A percentile compares a stretch with the other conserved stretches of the same genome.
Conservation (phyloP, 257 asterid genomes). For the Plantago elongata region DNA sequence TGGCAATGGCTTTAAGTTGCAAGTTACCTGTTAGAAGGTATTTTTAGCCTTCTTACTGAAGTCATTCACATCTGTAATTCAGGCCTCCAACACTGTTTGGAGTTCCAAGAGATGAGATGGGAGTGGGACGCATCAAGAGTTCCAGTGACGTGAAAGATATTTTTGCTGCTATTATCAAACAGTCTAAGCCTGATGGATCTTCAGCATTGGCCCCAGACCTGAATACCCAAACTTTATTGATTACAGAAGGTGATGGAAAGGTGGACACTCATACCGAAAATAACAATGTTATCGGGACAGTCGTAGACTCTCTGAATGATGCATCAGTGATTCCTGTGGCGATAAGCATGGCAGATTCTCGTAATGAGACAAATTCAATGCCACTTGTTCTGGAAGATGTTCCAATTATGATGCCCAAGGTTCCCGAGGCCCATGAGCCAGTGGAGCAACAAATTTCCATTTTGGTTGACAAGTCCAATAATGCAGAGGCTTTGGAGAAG, state of each 20-base stretch:
- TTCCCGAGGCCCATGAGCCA: constrained; percentile 26
- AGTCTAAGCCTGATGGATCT: constrained; percentile 40
- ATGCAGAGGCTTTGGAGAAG: constrained; percentile 31
- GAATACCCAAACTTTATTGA: constrained; percentile 32
- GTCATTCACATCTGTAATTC: constrained; percentile 16
- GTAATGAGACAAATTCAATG: constrained; percentile 26
- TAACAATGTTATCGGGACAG: constrained; percentile 19
- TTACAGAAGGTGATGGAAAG: constrained; percentile 36
- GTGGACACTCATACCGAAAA: constrained; percentile 31
- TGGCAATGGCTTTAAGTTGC: too few species aligned
- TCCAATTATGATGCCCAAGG: constrained; percentile 9
- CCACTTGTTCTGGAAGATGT: constrained; percentile 27
- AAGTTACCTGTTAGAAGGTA: background rate
- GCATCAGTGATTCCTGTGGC: constrained; percentile 24
- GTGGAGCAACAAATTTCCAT: constrained; percentile 25
- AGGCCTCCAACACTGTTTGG: constrained; percentile 89
- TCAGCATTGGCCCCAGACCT: constrained; percentile 43
- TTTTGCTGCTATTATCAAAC: constrained; percentile 85
- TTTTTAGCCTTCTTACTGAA: background rate
- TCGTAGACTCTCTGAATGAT: constrained; percentile 28
- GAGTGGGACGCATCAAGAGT: constrained; percentile 85
- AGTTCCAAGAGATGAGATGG: constrained; percentile 95
- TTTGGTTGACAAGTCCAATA: constrained; percentile 20
- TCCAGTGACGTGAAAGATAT: constrained; percentile 74
- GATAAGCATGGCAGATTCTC: constrained; percentile 28